A percentile compares a stretch with the other conserved stretches of the same genome.
Conservation (phyloP, 192 early-diverging fungal genomes). For the Pilaira anomala region DNA sequence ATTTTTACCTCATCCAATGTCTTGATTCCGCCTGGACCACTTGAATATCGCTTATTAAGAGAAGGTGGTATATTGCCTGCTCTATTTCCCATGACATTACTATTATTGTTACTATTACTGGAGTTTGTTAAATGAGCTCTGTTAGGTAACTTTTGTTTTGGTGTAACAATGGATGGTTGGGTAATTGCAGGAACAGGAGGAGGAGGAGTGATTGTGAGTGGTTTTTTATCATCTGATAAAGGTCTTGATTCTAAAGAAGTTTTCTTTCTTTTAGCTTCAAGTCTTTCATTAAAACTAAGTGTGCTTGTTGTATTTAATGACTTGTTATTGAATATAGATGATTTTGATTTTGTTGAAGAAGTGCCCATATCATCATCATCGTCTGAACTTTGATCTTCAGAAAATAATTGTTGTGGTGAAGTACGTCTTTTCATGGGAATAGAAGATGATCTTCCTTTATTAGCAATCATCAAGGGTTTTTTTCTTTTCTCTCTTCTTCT, state of each 20-base stretch:
- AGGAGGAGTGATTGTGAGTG: slow-evolving; percentile 2
- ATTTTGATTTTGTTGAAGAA: background rate
- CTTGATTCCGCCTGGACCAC: background rate
- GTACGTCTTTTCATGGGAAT: background rate
- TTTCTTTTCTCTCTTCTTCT: slow-evolving; percentile 3
- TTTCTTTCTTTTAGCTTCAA: slow-evolving; percentile 23
- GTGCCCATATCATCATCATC: slow-evolving; percentile 31
- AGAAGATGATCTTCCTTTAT: slow-evolving; percentile 15
- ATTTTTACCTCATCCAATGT: slow-evolving; percentile 20
- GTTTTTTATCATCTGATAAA: background rate
- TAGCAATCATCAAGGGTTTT: background rate
- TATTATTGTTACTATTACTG: background rate
- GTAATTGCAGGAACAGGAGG: background rate
- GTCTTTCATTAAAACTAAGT: slow-evolving; percentile 7
- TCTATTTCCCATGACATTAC: background rate
- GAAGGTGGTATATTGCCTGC: slow-evolving; percentile 1
- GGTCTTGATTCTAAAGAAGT: background rate
- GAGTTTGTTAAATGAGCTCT: slow-evolving; percentile 18
- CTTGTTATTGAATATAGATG: background rate
- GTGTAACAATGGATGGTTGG: background rate
- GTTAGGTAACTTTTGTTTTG: slow-evolving; percentile 31
- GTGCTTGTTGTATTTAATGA: background rate
- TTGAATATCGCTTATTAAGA: background rate
- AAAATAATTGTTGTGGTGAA: slow-evolving; percentile 10
- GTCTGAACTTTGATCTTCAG: slow-evolving; percentile 21